A percentile compares a stretch with the other conserved stretches of the same genome.
These are phyloP conservation scores for Globisporangium cystogenes DNA, from an alignment of 352 stramenopile species.

Conservation along the genomic window DNA sequence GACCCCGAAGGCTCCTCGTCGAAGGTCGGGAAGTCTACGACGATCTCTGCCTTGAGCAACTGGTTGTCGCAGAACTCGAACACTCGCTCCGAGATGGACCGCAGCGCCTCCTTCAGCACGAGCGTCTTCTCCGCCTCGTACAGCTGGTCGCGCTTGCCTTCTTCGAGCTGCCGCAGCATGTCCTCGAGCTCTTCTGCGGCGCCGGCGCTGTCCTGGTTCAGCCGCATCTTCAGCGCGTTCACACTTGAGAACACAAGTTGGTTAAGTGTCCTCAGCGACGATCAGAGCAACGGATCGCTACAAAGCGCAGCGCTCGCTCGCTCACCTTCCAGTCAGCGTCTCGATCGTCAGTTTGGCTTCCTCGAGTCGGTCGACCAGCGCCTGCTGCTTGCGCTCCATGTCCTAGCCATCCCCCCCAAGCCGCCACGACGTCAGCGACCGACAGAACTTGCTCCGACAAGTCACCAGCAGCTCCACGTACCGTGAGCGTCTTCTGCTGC, in stretches of 20 bases:
- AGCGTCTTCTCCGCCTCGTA: slow-evolving; percentile 48
- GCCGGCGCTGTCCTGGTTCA: slow-evolving; percentile 68
- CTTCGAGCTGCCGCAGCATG: slow-evolving; percentile 63
- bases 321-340: slow-evolving; percentile 53
- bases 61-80: slow-evolving; percentile 48
- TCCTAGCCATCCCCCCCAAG: slow-evolving; percentile 22
- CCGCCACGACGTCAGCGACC: no score
- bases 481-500: slow-evolving; percentile 63
- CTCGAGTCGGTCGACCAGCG: slow-evolving; percentile 50
- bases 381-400: slow-evolving; percentile 62
- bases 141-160: slow-evolving; percentile 54
- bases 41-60: slow-evolving; percentile 41
- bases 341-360: slow-evolving; percentile 68
- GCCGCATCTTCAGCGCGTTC: slow-evolving; percentile 55
- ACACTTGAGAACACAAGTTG: slow-evolving; percentile 24
- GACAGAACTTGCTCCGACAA: no score
- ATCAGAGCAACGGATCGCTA: no score
- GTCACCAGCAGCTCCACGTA: slow-evolving; percentile 16
- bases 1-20: slow-evolving; percentile 11
- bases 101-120: slow-evolving; percentile 52
- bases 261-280: no score
- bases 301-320: no score
- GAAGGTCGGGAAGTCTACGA: slow-evolving; percentile 26
- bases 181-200: slow-evolving; percentile 56
- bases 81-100: slow-evolving; percentile 44